Conservation (phyloP, 2,329 filamentous ascomycete genomes). For the Calonectria honghensis region DNA sequence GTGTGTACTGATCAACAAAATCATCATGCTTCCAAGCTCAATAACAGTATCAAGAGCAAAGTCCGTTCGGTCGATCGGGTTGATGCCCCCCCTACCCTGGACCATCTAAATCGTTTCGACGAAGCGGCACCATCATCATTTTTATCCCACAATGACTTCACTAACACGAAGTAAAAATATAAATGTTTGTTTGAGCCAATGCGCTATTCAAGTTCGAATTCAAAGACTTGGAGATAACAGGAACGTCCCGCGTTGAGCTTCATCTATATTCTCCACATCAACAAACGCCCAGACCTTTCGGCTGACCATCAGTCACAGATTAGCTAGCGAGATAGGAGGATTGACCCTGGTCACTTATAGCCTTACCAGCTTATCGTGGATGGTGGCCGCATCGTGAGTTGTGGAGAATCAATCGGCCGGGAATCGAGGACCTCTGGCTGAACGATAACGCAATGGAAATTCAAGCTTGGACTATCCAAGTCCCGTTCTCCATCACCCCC, state of each 20-base stretch:
- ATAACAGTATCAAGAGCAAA: no score
- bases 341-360: not conserved
- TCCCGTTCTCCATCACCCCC: not conserved
- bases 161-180: not conserved
- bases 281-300: not conserved
- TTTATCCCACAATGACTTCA: not conserved
- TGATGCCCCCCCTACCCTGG: not conserved
- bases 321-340: not conserved
- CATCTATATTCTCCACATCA: not conserved
- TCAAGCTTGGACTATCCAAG: not conserved
- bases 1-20: no score
- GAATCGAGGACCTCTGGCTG: not conserved
- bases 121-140: fast-evolving
- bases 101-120: not conserved
- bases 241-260: not conserved
- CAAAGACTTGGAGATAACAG: fast-evolving
- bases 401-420: not conserved
- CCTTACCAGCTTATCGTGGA: not conserved
- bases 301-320: not conserved
- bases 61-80: no score
- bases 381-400: not conserved
- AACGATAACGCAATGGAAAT: not conserved
- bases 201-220: fast-evolving
- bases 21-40: no score
- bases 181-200: not conserved